These are phyloP conservation scores for Venturia effusa DNA, from an alignment of 2,329 filamentous ascomycete genomes.

Conservation along the genomic window DNA sequence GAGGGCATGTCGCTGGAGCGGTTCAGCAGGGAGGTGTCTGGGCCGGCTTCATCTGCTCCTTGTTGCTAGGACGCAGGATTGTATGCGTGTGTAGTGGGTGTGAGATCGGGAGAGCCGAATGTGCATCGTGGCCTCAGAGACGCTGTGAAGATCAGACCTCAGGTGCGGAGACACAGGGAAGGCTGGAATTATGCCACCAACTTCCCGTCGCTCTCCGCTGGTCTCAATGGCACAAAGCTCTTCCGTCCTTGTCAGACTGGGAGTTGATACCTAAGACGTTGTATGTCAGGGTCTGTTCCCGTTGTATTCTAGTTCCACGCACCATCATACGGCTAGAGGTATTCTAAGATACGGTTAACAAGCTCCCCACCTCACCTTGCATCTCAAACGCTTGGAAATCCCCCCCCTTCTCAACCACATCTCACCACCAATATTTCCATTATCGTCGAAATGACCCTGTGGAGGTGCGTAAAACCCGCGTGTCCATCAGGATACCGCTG, in stretches of 20 bases:
- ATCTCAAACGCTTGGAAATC: not conserved
- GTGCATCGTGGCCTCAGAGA: not conserved
- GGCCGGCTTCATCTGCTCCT: not conserved
- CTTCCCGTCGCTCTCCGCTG: not conserved
- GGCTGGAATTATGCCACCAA: not conserved
- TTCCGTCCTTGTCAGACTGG: not conserved
- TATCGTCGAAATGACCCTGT: conserved; percentile 21
- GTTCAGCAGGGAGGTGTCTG: not conserved
- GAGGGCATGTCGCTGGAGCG: not conserved
- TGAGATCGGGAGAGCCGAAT: not conserved
- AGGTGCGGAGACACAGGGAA: not conserved
- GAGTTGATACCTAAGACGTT: not conserved
- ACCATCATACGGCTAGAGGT: too few species aligned
- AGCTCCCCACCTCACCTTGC: not conserved
- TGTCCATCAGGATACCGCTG: not conserved
- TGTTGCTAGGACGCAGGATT: not conserved
- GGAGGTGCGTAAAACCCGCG: conserved; percentile 21
- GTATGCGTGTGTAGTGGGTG: conserved; percentile 1
- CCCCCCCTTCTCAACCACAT: conserved; percentile 6
- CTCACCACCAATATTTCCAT: not conserved
- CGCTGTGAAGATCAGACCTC: not conserved
- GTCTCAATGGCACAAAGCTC: not conserved
- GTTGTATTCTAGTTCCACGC: too few species aligned
- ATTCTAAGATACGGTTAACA: too few species aligned
- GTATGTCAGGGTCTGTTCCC: too few species aligned